phyloP scores from a whole-genome alignment of 225 moss, liverwort and hornwort species.

The Sphagnum tenellum region DNA sequence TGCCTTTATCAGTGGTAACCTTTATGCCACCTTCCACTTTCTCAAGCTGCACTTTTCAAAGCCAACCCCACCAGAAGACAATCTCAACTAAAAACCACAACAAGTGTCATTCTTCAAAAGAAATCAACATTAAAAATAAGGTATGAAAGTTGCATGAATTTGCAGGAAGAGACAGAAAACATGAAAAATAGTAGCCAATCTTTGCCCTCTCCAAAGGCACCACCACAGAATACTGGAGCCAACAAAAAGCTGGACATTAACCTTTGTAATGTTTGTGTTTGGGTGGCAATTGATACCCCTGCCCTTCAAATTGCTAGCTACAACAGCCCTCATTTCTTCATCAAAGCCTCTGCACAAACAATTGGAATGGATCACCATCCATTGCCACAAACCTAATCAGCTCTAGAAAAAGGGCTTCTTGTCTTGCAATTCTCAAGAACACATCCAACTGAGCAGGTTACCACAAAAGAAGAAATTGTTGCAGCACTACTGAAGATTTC shows the following conservation, averaged over 20 bases:
- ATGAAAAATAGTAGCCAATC: not conserved
- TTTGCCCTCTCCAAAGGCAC: not conserved
- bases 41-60: slow-evolving; percentile 33
- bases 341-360: slow-evolving; percentile 58
- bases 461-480: too few species aligned
- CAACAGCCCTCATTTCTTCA: slow-evolving; percentile 47
- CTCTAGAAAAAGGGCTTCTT: too few species aligned
- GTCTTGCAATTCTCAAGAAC: too few species aligned
- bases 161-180: too few species aligned
- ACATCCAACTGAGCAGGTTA: too few species aligned
- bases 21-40: slow-evolving; percentile 71
- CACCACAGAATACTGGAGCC: not conserved
- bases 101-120: too few species aligned
- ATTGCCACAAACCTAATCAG: too few species aligned
- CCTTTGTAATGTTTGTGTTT: slow-evolving; percentile 44
- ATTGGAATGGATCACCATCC: too few species aligned
- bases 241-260: slow-evolving; percentile 4
- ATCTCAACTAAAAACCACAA: too few species aligned
- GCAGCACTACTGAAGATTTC: too few species aligned
- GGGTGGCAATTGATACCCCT: slow-evolving; percentile 57
- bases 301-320: slow-evolving; percentile 44
- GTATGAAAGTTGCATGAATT: too few species aligned
- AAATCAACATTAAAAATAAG: too few species aligned
- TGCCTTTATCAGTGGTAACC: slow-evolving; percentile 60
- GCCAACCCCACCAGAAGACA: not conserved